Base-by-base conservation (phyloP, 2,329 filamentous ascomycete genomes). In the Penicillium sp. region DNA sequence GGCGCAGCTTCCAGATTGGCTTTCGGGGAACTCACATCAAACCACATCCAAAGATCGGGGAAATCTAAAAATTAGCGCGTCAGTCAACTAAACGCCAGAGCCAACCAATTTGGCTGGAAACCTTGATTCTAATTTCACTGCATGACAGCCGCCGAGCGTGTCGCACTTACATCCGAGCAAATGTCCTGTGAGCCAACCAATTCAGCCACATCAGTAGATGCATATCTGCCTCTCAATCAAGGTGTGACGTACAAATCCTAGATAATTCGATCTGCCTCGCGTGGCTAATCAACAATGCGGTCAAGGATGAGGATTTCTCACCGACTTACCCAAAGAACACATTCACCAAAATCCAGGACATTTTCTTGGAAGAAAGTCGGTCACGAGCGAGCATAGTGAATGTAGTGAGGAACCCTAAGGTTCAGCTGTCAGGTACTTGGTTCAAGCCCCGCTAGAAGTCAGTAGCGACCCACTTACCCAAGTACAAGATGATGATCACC, bases 321-420 rank as follows among this genome's bases (percentile, higher is more conserved):
- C 69, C 70, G 72, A 65, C 75, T 68, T 75, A 80, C 78, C 86
- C 86, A 73, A 88, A 88, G 75, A 88, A 88, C 35, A 88, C 86
- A 64, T 88, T 86, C 66, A 87, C 80, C 64, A 87, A 71, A 45
- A 86, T 82, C 82, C 84, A 87, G 49, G 85, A 85, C 83, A 88
- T 87, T 66, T 87, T 76, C 50, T 78, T 75, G 38, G 84, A 78
- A 31, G 81, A 84, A 70, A 86, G 83, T 62, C 81, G 80, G 67
- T 85, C 85, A 65, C 86, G 79, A 44, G 85, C 86, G 48, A 88
- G 80, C 72, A 88, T 81, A 4, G 84, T 85, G 66, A 88, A 88
- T 3, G 92, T 97, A 0, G 93, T 96, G 38, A 97, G 80, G 76
- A 97, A 97, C 51, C 93, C 87, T 86, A 65, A 44, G 38, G 17